Evolutionary conservation across 257 asterid species (phyloP).

Genomic region (Fraxinus quadrangulata): DNA sequence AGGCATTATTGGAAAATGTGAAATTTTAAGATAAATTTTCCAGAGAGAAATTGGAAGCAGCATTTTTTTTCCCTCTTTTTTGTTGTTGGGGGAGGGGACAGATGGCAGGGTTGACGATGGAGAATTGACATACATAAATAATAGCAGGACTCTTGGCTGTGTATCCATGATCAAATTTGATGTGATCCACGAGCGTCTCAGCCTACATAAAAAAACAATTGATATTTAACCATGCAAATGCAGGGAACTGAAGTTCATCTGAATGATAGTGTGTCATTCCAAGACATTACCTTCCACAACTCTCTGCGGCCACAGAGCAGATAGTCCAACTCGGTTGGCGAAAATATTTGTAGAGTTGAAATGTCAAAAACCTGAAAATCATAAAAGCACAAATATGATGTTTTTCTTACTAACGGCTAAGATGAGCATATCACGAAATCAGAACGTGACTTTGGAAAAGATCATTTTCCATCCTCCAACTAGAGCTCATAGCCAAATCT

Average conservation of each 20-base stretch:
- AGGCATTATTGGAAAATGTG: not conserved
- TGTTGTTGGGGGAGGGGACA: not conserved
- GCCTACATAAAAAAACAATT: constrained; percentile 55
- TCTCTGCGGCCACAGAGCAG: constrained; percentile 97
- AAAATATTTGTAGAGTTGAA: constrained; percentile 80
- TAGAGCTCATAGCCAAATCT: not conserved
- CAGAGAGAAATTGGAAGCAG: not conserved
- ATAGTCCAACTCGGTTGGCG: constrained; percentile 90
- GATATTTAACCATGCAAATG: constrained; percentile 22
- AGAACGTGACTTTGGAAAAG: not conserved
- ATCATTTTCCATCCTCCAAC: not conserved
- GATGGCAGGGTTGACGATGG: not conserved
- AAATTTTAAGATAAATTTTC: constrained; percentile 8
- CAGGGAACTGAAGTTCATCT: constrained; percentile 15
- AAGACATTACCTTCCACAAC: constrained; percentile 81
- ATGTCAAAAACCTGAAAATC: constrained; percentile 80
- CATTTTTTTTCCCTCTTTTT: not conserved
- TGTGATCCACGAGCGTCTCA: constrained; percentile 84
- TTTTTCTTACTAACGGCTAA: not conserved
- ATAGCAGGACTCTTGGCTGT: constrained; percentile 95
- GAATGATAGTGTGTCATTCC: constrained; percentile 6
- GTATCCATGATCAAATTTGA: constrained; percentile 98
- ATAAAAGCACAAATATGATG: constrained; percentile 1
- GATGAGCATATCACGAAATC: not conserved
- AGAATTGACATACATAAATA: constrained; percentile 54